phyloP scores from a whole-genome alignment of 2,329 filamentous ascomycete species.

The Calonectria fujianensis region DNA sequence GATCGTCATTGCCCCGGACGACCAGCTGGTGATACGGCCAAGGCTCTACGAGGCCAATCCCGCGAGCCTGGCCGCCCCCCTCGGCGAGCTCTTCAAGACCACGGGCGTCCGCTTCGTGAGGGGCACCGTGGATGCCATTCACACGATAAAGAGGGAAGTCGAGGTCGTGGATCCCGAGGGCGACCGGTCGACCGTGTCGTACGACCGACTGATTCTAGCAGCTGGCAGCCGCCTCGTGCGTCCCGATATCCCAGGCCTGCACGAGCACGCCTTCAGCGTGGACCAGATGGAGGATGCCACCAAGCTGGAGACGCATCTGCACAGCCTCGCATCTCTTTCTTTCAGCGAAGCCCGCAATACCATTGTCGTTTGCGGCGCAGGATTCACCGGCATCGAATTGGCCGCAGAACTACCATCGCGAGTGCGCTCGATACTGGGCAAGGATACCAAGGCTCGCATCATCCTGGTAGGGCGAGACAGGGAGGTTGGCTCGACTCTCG shows the following conservation, averaged over 20 bases:
- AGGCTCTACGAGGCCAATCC: slow-evolving; percentile 58
- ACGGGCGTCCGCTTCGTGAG: slow-evolving; percentile 54
- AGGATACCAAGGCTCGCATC: slow-evolving; percentile 42
- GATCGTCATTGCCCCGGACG: slow-evolving; percentile 57
- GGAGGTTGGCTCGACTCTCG: slow-evolving; percentile 57
- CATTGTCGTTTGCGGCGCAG: slow-evolving; percentile 57
- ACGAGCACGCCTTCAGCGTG: slow-evolving; percentile 58
- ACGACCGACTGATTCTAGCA: slow-evolving; percentile 60
- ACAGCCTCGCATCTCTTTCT: slow-evolving; percentile 44
- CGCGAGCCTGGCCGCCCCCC: slow-evolving; percentile 43
- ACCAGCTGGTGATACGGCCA: slow-evolving; percentile 56
- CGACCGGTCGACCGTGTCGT: slow-evolving; percentile 37
- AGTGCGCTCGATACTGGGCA: slow-evolving; percentile 47
- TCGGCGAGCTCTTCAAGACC: slow-evolving; percentile 51
- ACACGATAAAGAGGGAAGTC: slow-evolving; percentile 43
- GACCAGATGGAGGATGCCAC: slow-evolving; percentile 55
- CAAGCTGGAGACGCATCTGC: slow-evolving; percentile 56
- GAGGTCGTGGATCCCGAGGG: slow-evolving; percentile 36
- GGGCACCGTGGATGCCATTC: slow-evolving; percentile 48
- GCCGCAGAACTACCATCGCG: slow-evolving; percentile 57
- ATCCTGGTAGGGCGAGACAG: slow-evolving; percentile 55
- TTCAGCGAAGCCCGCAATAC: slow-evolving; percentile 56
- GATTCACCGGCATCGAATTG: slow-evolving; percentile 60
- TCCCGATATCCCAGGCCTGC: slow-evolving; percentile 54
- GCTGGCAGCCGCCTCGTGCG: slow-evolving; percentile 58